Evolutionary conservation across 352 stramenopile species (phyloP).

Genomic region (Sclerospora graminicola): DNA sequence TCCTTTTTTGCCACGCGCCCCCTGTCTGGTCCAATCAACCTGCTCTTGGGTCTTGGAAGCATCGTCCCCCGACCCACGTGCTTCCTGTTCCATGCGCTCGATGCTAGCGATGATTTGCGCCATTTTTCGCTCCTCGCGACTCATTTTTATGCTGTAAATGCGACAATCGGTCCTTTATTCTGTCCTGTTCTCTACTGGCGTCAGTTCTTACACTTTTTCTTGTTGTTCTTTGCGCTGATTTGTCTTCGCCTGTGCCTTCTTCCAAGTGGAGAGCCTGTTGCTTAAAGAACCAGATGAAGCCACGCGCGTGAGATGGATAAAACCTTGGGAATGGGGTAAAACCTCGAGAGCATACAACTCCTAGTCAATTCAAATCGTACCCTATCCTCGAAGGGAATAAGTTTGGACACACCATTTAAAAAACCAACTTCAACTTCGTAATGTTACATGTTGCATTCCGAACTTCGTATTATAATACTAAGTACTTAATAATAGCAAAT

Average conservation of each 20-base stretch:
- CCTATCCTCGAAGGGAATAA: too few species aligned
- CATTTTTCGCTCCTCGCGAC: constrained; percentile 69
- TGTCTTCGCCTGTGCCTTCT: constrained; percentile 17
- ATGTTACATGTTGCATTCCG: too few species aligned
- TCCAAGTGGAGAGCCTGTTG: constrained; percentile 9
- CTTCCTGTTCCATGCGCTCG: constrained; percentile 65
- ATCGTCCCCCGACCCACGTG: constrained; percentile 14
- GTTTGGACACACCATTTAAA: too few species aligned
- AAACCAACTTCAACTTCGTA: too few species aligned
- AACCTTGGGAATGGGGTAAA: constrained; percentile 14
- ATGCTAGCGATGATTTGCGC: constrained; percentile 72
- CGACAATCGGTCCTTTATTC: background rate
- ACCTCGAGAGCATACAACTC: constrained; percentile 11
- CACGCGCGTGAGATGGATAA: constrained; percentile 1
- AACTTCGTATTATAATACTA: too few species aligned
- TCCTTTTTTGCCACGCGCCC: constrained; percentile 16
- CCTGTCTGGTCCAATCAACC: constrained; percentile 14
- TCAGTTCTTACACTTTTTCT: background rate
- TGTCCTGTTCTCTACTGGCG: constrained; percentile 2
- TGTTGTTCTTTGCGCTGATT: background rate
- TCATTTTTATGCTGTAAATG: constrained; percentile 30
- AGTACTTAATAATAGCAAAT: too few species aligned
- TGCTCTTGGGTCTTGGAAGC: constrained; percentile 9
- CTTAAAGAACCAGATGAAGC: constrained; percentile 4
- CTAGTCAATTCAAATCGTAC: constrained; percentile 6